These are phyloP conservation scores for Lindgomyces ingoldianus DNA, from an alignment of 495 filamentous ascomycete species.

Conservation along the genomic window DNA sequence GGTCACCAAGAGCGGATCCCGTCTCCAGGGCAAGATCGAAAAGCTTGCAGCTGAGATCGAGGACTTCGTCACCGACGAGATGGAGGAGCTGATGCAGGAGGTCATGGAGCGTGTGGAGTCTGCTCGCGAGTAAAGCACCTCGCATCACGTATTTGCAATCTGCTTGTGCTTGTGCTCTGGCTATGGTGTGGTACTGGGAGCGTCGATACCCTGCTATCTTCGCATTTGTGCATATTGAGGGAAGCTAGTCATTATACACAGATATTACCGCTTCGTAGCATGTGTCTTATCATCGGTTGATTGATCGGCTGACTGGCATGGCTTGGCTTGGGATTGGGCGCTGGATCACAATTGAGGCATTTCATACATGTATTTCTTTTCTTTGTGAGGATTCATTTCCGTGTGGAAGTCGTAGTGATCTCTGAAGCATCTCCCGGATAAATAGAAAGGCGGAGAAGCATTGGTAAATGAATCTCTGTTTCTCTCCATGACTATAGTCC, in stretches of 20 bases:
- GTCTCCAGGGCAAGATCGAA: constrained; percentile 40
- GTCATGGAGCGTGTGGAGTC: constrained; percentile 39
- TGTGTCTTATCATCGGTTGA: too few species aligned
- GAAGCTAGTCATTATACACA: background rate
- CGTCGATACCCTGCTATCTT: constrained; percentile 16
- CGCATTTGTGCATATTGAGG: constrained; percentile 11
- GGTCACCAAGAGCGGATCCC: background rate
- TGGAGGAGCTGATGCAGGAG: constrained; percentile 69
- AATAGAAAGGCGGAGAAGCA: too few species aligned
- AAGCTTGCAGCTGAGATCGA: constrained; percentile 55
- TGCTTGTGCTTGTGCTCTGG: background rate
- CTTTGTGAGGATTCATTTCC: too few species aligned
- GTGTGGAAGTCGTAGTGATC: too few species aligned
- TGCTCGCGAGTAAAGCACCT: constrained; percentile 23
- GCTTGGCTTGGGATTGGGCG: background rate
- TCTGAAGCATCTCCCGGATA: too few species aligned
- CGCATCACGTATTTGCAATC: background rate
- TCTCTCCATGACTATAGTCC: too few species aligned
- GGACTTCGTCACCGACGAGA: constrained; percentile 66
- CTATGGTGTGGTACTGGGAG: background rate
- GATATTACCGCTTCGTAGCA: constrained; percentile 1
- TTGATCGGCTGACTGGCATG: background rate
- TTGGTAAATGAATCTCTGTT: too few species aligned
- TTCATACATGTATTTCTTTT: too few species aligned
- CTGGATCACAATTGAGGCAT: too few species aligned